Conservation (phyloP, 2,329 filamentous ascomycete genomes). For the Aspergillus sp. region DNA sequence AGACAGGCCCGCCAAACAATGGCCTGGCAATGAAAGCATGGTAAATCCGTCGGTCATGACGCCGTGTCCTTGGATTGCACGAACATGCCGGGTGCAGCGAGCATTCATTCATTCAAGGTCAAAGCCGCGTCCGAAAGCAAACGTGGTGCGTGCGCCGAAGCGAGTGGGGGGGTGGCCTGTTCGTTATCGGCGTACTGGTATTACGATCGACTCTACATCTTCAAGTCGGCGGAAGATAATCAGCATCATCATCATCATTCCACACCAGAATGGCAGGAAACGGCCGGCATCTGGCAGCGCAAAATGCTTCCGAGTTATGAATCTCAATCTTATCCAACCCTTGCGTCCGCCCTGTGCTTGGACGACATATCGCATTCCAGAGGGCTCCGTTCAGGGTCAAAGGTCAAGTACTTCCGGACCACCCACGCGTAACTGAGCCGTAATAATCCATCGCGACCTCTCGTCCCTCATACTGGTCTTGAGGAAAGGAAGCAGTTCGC, state of each 20-base stretch:
- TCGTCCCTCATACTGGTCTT: neutral
- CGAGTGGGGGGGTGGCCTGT: constrained; percentile 4
- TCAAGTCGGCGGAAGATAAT: too few species aligned
- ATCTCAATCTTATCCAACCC: neutral
- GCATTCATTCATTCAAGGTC: neutral
- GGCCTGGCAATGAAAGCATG: neutral
- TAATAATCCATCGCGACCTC: neutral
- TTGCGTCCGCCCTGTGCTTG: neutral
- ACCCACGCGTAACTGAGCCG: neutral
- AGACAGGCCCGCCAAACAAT: neutral
- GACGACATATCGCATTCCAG: neutral
- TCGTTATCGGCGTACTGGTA: constrained; percentile 1
- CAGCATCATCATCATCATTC: too few species aligned
- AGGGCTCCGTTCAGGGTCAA: neutral
- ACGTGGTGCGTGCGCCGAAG: constrained; percentile 18
- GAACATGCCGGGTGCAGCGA: constrained; percentile 13
- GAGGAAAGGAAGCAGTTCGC: neutral
- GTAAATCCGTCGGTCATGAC: neutral
- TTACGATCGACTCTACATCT: neutral
- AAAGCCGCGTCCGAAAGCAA: constrained; percentile 16
- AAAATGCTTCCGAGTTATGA: neutral
- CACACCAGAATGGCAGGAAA: neutral
- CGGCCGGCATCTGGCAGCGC: neutral
- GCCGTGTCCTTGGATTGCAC: neutral
- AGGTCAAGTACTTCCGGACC: neutral